Evolutionary conservation across 2,329 filamentous ascomycete species (phyloP).

Genomic region (Xylariaceae sp.): DNA sequence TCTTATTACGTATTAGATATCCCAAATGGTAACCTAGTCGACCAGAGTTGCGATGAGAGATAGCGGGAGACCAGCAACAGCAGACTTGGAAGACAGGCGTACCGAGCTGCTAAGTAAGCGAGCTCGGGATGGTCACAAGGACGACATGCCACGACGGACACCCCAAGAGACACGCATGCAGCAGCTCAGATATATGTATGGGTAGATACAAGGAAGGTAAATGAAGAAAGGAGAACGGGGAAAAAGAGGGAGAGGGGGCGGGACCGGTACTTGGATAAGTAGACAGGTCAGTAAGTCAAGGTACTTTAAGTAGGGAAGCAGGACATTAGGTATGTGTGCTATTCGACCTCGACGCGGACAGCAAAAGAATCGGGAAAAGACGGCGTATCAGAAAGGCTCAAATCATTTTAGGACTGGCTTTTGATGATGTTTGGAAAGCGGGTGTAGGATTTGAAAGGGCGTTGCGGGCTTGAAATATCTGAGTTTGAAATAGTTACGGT

Average conservation of each 20-base stretch:
- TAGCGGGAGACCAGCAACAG: slow-evolving; percentile 9
- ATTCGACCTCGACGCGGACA: slow-evolving; percentile 26
- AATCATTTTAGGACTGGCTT: not conserved
- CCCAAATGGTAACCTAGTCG: slow-evolving; percentile 8
- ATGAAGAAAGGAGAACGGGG: slow-evolving; percentile 6
- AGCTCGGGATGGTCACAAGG: slow-evolving; percentile 23
- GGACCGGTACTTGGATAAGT: too few species aligned
- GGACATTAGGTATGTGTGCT: not conserved
- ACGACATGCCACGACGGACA: not conserved
- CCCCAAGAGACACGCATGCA: slow-evolving; percentile 14
- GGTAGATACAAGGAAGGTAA: slow-evolving; percentile 1
- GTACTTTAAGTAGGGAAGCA: too few species aligned
- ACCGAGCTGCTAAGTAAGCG: slow-evolving; percentile 19
- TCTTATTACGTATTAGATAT: slow-evolving; percentile 22
- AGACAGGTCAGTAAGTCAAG: too few species aligned
- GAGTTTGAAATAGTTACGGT: not conserved
- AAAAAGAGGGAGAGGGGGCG: not conserved
- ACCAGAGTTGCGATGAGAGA: slow-evolving; percentile 7
- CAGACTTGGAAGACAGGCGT: slow-evolving; percentile 11
- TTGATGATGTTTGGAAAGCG: not conserved
- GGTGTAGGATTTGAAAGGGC: not conserved
- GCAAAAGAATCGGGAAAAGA: slow-evolving; percentile 5
- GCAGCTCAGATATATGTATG: slow-evolving; percentile 16
- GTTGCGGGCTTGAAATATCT: not conserved
- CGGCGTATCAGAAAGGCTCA: not conserved